Percentiles rank a stretch among this genome's conserved stretches.
Evolutionary conservation across 225 moss, liverwort and hornwort genomes (phyloP).

Genomic region (Pleurozium schreberi): DNA sequence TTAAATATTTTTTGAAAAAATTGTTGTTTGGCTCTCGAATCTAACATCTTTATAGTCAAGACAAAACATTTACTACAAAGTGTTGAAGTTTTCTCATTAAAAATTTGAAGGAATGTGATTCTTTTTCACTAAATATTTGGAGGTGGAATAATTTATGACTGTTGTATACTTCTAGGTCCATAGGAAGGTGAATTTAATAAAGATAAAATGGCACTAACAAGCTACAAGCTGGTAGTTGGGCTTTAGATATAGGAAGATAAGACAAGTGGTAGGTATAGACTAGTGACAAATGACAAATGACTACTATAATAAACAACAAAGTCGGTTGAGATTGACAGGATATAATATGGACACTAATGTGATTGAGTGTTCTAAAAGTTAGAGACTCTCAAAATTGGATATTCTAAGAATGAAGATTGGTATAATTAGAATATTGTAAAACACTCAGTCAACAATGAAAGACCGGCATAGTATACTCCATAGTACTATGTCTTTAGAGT

Average conservation of each 20-base stretch:
- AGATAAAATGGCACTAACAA: too few species aligned
- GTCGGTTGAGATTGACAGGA: fast-evolving
- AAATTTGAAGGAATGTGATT: too few species aligned
- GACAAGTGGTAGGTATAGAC: neutral
- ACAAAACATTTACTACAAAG: neutral
- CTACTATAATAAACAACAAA: neutral
- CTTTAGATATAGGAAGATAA: fast-evolving
- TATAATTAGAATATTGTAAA: neutral
- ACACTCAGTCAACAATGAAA: neutral
- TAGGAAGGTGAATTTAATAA: too few species aligned
- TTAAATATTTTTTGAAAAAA: neutral
- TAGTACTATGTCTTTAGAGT: too few species aligned
- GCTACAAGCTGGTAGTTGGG: too few species aligned
- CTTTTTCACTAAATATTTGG: too few species aligned
- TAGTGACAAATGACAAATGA: neutral
- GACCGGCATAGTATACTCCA: fast-evolving
- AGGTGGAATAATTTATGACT: too few species aligned
- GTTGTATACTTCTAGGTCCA: fast-evolving
- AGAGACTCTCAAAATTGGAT: too few species aligned
- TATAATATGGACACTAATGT: too few species aligned
- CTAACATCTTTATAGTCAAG: neutral
- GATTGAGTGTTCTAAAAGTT: too few species aligned
- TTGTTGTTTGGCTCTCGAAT: neutral
- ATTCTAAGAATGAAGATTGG: neutral
- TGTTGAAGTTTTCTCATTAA: too few species aligned